phyloP scores from a whole-genome alignment of 2,329 filamentous ascomycete species.

The Dothistroma septosporum region DNA sequence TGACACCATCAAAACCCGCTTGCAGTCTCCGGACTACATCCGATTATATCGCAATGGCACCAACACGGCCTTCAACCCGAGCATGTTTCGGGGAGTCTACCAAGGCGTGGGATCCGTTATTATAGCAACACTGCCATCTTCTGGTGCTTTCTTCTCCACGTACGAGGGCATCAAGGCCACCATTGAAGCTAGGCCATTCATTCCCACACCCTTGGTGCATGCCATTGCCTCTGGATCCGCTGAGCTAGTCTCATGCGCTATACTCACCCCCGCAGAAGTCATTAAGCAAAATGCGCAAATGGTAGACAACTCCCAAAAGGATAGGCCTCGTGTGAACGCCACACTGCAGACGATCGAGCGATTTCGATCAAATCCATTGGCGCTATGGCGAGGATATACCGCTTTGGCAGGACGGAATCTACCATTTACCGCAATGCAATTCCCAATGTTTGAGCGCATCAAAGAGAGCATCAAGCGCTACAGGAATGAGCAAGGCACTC shows the following conservation, averaged over 20 bases:
- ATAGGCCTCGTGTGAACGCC: constrained; percentile 39
- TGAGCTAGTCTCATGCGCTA: constrained; percentile 79
- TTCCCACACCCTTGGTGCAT: constrained; percentile 68
- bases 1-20: constrained; percentile 83
- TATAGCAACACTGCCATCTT: constrained; percentile 81
- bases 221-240: constrained; percentile 68
- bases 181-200: constrained; percentile 37
- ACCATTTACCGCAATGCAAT: constrained; percentile 83
- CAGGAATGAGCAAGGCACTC: constrained; percentile 38
- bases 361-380: constrained; percentile 55
- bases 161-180: constrained; percentile 72
- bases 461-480: constrained; percentile 52
- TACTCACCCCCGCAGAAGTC: constrained; percentile 84
- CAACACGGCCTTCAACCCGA: constrained; percentile 52
- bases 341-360: constrained; percentile 55
- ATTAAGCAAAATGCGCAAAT: constrained; percentile 94
- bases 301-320: constrained; percentile 47
- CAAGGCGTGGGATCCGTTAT: constrained; percentile 84
- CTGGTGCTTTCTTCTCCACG: constrained; percentile 83
- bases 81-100: constrained; percentile 70
- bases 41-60: constrained; percentile 59
- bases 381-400: constrained; percentile 67
- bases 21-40: constrained; percentile 73
- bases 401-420: constrained; percentile 78
- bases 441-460: constrained; percentile 76